Evolutionary conservation across 176 grass and related monocot species (phyloP), one percentile per base, ranked within the genome.

Genomic region (Triticum monococcum): DNA sequence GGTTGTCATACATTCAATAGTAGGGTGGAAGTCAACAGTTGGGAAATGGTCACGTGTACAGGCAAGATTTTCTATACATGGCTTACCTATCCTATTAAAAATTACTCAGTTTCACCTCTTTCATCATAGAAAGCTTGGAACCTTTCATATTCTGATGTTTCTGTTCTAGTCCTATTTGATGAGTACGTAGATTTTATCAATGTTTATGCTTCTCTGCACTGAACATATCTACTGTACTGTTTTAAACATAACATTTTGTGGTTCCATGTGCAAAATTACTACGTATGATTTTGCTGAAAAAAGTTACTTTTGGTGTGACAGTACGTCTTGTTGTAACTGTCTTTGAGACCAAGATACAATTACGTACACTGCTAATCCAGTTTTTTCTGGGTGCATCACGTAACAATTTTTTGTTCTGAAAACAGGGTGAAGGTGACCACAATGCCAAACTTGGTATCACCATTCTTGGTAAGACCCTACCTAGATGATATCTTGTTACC

Each of bases 11-110:
- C 92, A 99, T 84, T 96, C 97, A 64, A 97, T 97, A 74, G 90
- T 99, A 18, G 97, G 97, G 48, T 99, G 94, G 97, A 99, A 97
- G 35, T 99, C 94, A 13, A 86, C 97, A 72, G 88, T 99, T 46
- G 97, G 97, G 62, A 99, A 97, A 91, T 97, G 94, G 97, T 97
- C 97, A 72, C 90, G 94, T 85, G 97, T 99, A 81, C 97, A 99
- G 97, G 97, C 85, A 96, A 88, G 92, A 7, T 74, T 65, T 75
- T n/a, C 37, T 64, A 37, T 72, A 18, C 18, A 76, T 80, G 70
- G 63, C 14, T 75, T 46, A 48, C 46, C 17, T 90, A 33, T 18
- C 30, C 36, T 85, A n/a, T 26, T 52, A 4, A 62, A 52, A 70
- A 38, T 23, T 72, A n/a, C 4, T 87, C 33, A 52, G 78, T 77